Conservation (phyloP, 345 rosid species). For the Raphanus sativus region DNA sequence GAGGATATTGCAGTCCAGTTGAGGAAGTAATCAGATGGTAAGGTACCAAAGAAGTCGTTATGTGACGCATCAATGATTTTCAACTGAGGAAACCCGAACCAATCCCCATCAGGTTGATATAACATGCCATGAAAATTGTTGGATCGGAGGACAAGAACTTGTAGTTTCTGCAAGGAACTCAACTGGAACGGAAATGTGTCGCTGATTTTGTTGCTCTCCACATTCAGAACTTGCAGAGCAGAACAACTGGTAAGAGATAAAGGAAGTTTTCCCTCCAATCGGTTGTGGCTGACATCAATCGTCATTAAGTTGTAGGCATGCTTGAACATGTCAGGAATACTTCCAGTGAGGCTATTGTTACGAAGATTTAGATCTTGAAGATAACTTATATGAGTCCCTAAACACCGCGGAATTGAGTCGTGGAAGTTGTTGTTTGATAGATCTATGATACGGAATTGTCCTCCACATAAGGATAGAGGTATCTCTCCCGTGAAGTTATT, state of each 20-base stretch:
- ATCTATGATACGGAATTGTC: neutral
- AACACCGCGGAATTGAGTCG: neutral
- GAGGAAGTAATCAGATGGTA: neutral
- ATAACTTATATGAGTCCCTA: neutral
- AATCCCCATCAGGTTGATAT: neutral
- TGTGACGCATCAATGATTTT: slow-evolving; percentile 1
- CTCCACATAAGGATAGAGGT: neutral
- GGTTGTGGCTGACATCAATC: neutral
- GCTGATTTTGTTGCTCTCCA: neutral
- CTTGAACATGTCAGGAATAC: neutral
- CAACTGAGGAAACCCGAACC: neutral
- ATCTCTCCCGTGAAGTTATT: neutral
- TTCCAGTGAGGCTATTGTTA: neutral
- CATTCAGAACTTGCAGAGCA: neutral
- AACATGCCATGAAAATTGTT: neutral
- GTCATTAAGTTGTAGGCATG: neutral
- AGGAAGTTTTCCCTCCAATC: neutral
- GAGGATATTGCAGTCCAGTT: neutral
- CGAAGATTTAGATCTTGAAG: neutral
- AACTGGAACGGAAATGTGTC: neutral
- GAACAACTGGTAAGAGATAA: neutral
- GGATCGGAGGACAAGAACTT: slow-evolving; percentile 8
- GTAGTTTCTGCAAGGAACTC: neutral
- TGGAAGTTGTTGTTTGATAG: slow-evolving; percentile 2
- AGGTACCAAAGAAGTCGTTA: neutral